Base-by-base conservation (phyloP, 345 rosid genomes). In the Raphanus sativus region DNA sequence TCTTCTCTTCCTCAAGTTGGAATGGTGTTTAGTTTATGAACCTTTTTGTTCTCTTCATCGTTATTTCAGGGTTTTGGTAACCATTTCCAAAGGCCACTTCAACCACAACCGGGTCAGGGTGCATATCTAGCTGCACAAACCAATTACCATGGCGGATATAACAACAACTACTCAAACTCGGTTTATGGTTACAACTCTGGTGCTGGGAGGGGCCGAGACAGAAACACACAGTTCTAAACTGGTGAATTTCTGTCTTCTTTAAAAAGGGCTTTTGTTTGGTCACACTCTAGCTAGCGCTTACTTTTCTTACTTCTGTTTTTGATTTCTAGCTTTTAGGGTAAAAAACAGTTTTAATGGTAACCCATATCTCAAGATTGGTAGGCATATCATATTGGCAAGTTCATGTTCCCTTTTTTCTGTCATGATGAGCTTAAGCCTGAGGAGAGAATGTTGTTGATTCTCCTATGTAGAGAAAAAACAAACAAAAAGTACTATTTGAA, bases 71-170 rank as follows among this genome's bases (percentile, higher is more conserved):
- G 5, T 38, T 79, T 17, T 79, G 82, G 70, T 79, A 62, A 79
- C 70, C 40, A 62, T 24, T 73, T 62, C 11, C 66, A 54, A 74
- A 79, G 75, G 50, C 66, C 70, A 55, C 78, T 62, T 68, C 75
- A 10, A 52, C 78, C 45, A 68, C 82, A 73, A 74, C 82, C 78
- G 2, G 82, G 78, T 29, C 78, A 79, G 8, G 82, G 82, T 62
- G 82, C 77, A 13, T 79, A 79, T 79, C 82, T 79, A 34, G 82
- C 82, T 62, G 82, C 78, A 38, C 82, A 79, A 74, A 9, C 52
- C 71, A 79, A 73, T 55, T 67, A 73, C 74, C 29, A 69, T 66
- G 81, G 64, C n/a, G 69, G 64, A 16, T 72, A 78, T 32, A 4
- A 69, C 38, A 33, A 61, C 63, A 9, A 75, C 40, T 48, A 45